phyloP scores from a whole-genome alignment of 768 basidiomycete species.

The Calocybe cyanea region DNA sequence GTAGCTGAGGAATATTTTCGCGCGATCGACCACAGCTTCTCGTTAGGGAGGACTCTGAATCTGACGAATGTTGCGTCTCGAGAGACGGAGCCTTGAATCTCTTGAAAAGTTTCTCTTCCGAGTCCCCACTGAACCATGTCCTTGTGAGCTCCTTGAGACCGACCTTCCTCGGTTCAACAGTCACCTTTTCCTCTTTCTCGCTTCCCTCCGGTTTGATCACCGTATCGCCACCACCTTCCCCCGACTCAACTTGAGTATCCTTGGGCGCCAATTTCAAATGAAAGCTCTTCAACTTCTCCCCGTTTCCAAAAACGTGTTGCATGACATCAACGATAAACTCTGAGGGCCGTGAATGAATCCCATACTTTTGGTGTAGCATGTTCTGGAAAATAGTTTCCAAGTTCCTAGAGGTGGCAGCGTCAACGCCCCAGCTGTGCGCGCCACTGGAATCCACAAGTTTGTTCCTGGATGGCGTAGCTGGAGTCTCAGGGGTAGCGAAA shows the following conservation, averaged over 20 bases:
- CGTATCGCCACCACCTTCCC: background rate
- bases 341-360: constrained; percentile 49
- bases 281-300: constrained; percentile 42
- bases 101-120: constrained; percentile 27
- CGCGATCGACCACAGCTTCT: constrained; percentile 23
- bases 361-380: constrained; percentile 53
- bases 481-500: background rate
- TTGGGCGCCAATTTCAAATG: constrained; percentile 56
- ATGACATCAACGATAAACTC: constrained; percentile 45
- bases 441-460: constrained; percentile 4
- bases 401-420: constrained; percentile 34
- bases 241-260: constrained; percentile 8
- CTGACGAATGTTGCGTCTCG: constrained; percentile 19
- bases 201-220: constrained; percentile 4
- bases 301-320: constrained; percentile 47
- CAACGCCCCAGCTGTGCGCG: constrained; percentile 36
- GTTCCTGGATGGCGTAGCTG: constrained; percentile 9
- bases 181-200: constrained; percentile 19
- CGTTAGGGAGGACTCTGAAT: constrained; percentile 13
- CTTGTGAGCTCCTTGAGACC: constrained; percentile 19
- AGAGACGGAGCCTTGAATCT: constrained; percentile 10
- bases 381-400: constrained; percentile 57
- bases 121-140: constrained; percentile 34
- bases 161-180: constrained; percentile 25
- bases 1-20: constrained; percentile 21